phyloP scores from a whole-genome alignment of 139 green algal species.

The Micractinium conductrix region DNA sequence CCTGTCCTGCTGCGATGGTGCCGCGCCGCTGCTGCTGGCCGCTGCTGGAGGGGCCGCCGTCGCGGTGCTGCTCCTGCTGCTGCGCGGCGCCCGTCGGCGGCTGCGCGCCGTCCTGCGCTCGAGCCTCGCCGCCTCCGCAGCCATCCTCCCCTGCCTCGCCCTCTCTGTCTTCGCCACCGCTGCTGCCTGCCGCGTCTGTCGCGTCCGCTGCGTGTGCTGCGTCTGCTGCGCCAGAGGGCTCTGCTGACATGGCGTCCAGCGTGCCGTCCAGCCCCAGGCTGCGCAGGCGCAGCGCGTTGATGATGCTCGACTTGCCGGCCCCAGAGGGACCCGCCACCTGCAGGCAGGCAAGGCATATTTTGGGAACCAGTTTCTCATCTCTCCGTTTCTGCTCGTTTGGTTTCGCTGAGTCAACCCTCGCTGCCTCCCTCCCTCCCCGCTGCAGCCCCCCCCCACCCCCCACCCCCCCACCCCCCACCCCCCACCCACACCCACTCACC shows the following conservation, averaged over 20 bases:
- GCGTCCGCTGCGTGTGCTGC: background rate
- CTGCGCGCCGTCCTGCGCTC: background rate
- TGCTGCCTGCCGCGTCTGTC: background rate
- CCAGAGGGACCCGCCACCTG: conserved; percentile 93
- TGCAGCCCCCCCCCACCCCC: too few species aligned
- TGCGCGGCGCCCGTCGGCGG: background rate
- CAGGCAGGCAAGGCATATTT: too few species aligned
- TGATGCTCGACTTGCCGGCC: conserved; percentile 94
- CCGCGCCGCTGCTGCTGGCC: background rate
- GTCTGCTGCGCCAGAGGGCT: background rate
- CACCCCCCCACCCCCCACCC: too few species aligned
- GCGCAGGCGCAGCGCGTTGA: conserved; percentile 82
- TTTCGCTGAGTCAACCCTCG: too few species aligned
- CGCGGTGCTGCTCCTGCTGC: too few species aligned
- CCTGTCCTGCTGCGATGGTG: background rate
- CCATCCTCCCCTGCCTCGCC: background rate
- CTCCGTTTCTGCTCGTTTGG: too few species aligned
- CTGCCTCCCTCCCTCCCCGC: too few species aligned
- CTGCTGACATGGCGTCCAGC: conserved; percentile 20
- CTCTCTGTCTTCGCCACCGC: background rate
- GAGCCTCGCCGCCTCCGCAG: background rate
- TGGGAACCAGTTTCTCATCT: too few species aligned
- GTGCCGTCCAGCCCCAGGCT: background rate
- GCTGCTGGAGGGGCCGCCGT: background rate
- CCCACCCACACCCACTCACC: too few species aligned